Conservation (phyloP, 2,329 filamentous ascomycete genomes). For the Dryadomyces sulphureus region DNA sequence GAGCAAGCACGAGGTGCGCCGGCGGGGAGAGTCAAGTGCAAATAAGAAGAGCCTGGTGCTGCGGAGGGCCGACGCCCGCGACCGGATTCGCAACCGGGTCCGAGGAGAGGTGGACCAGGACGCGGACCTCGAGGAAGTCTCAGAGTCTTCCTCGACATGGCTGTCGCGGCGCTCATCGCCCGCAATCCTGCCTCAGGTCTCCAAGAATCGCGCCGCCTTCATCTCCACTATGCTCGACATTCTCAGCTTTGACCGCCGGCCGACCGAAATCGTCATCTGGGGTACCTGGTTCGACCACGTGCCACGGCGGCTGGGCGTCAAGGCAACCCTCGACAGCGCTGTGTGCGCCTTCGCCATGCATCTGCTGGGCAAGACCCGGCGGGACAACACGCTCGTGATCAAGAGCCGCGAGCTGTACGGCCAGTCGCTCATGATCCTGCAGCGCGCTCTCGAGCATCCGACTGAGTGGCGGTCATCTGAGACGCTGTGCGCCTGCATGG, state of each 20-base stretch:
- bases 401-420: slow-evolving; percentile 24
- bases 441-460: slow-evolving; percentile 21
- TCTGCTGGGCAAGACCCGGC: slow-evolving; percentile 20
- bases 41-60: too few species aligned
- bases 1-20: slow-evolving; percentile 23
- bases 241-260: slow-evolving; percentile 4
- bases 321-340: slow-evolving; percentile 22
- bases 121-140: too few species aligned
- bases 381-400: slow-evolving; percentile 16
- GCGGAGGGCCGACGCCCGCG: too few species aligned
- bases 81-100: too few species aligned
- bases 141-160: neutral
- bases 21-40: neutral
- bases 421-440: slow-evolving; percentile 20
- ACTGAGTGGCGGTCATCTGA: slow-evolving; percentile 23
- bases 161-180: neutral
- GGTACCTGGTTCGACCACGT: slow-evolving; percentile 14
- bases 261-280: slow-evolving; percentile 7
- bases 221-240: slow-evolving; percentile 18
- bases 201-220: slow-evolving; percentile 15
- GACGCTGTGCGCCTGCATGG: slow-evolving; percentile 25
- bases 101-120: neutral
- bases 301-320: slow-evolving; percentile 19
- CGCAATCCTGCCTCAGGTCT: neutral
- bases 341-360: slow-evolving; percentile 23